Conservation (phyloP, 1,284 basidiomycete genomes). For the Ganoderma boninense region DNA sequence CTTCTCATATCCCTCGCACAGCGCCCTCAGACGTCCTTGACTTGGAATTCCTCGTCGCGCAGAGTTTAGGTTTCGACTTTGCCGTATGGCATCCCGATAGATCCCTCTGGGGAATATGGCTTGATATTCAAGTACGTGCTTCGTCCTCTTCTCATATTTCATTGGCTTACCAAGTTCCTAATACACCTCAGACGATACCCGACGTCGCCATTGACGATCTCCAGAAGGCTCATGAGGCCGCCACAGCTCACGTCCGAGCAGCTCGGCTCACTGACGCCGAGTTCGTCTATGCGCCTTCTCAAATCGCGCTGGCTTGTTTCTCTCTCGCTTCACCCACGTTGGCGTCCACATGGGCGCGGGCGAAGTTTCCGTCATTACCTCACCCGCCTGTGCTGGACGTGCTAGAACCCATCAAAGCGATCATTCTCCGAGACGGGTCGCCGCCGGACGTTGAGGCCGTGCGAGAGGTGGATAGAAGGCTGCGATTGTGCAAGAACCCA, state of each 20-base stretch:
- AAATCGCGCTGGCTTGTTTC: slow-evolving; percentile 91
- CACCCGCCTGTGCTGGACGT: slow-evolving; percentile 42
- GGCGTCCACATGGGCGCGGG: slow-evolving; percentile 68
- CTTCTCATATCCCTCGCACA: slow-evolving; percentile 82
- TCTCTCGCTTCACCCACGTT: slow-evolving; percentile 70
- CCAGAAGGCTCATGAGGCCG: slow-evolving; percentile 62
- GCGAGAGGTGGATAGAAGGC: slow-evolving; percentile 84
- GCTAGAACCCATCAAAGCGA: slow-evolving; percentile 60
- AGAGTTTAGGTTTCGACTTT: slow-evolving; percentile 94
- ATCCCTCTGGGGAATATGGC: slow-evolving; percentile 88
- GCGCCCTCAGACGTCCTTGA: slow-evolving; percentile 86
- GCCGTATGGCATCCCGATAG: slow-evolving; percentile 91
- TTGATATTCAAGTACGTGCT: slow-evolving; percentile 85
- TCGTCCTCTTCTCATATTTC: slow-evolving; percentile 5
- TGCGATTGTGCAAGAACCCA: slow-evolving; percentile 91
- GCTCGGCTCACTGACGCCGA: slow-evolving; percentile 93
- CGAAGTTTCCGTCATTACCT: slow-evolving; percentile 52
- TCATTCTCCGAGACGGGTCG: slow-evolving; percentile 67
- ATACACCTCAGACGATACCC: slow-evolving; percentile 64
- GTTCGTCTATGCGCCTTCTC: slow-evolving; percentile 90
- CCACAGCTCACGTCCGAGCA: slow-evolving; percentile 68
- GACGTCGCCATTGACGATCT: slow-evolving; percentile 53
- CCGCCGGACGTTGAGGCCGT: slow-evolving; percentile 84
- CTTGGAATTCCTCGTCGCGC: slow-evolving; percentile 94
- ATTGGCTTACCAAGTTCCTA: slow-evolving; percentile 42